phyloP scores from a whole-genome alignment of 2,329 filamentous ascomycete genomes.

The Furcasterigmium sp. region DNA sequence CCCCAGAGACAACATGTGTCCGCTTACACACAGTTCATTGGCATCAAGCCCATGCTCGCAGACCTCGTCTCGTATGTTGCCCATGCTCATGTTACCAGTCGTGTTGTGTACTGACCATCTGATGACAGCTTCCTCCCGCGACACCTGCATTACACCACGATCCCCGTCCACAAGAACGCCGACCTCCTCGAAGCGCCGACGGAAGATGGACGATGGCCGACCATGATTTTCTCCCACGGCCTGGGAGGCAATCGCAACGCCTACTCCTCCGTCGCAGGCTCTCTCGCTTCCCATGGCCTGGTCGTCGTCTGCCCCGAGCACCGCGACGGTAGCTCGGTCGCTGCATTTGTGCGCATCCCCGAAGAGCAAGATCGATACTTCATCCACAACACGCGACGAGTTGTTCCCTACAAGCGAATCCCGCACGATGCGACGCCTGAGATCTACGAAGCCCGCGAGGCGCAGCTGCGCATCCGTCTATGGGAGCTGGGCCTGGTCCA shows the following conservation, averaged over 20 bases:
- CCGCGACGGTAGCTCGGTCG: conserved; percentile 72
- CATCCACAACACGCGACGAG: conserved; percentile 23
- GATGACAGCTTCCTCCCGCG: conserved; percentile 57
- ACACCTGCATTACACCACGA: conserved; percentile 66
- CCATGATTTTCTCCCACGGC: conserved; percentile 82
- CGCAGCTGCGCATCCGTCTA: conserved; percentile 67
- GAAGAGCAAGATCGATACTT: conserved; percentile 35
- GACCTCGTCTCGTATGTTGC: conserved; percentile 53
- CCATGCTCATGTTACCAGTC: not conserved
- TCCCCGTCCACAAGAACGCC: conserved; percentile 70
- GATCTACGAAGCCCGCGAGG: conserved; percentile 62
- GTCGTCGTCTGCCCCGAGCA: conserved; percentile 80
- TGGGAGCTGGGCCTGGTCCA: conserved; percentile 75
- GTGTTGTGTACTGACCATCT: not conserved
- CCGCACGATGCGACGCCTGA: conserved; percentile 61
- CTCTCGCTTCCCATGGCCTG: conserved; percentile 73
- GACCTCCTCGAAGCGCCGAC: conserved; percentile 47
- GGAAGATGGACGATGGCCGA: conserved; percentile 61
- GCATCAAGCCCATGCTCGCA: conserved; percentile 53
- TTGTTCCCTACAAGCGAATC: conserved; percentile 44
- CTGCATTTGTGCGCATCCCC: conserved; percentile 65
- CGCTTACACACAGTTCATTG: conserved; percentile 73
- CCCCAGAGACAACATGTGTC: conserved; percentile 71
- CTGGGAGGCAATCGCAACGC: conserved; percentile 76
- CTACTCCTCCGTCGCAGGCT: conserved; percentile 78